phyloP scores from a whole-genome alignment of 176 grass and related monocot genomes.

The Carex littledalei region DNA sequence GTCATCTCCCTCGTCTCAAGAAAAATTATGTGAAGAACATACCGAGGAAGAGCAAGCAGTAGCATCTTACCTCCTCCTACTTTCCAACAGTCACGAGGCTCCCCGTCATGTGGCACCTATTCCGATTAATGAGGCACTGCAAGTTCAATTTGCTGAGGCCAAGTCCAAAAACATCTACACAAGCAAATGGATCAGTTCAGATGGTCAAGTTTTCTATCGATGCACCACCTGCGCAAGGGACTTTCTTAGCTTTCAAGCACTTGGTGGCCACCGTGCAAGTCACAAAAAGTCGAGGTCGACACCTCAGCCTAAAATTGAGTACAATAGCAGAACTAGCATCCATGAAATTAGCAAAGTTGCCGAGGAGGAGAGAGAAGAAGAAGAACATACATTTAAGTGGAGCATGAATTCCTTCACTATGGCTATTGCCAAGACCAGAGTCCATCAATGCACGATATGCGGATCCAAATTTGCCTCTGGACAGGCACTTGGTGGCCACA shows the following conservation, averaged over 20 bases:
- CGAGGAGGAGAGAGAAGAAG: not conserved
- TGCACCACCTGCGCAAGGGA: not conserved
- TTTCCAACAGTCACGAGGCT: not conserved
- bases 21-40: constrained; percentile 2
- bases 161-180: not conserved
- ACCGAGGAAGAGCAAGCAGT: constrained; percentile 3
- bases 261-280: constrained; percentile 5
- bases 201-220: not conserved
- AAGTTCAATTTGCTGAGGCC: constrained; percentile 2
- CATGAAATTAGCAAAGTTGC: not conserved
- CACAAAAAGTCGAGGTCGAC: not conserved
- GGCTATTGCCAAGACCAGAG: constrained; percentile 21
- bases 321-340: not conserved
- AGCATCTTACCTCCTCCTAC: not conserved
- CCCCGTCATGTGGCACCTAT: not conserved
- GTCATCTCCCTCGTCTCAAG: not conserved
- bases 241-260: constrained; percentile 15
- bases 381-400: not conserved
- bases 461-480: constrained; percentile 69
- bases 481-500: constrained; percentile 90
- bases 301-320: not conserved
- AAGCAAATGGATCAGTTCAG: constrained; percentile 6
- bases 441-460: constrained; percentile 80
- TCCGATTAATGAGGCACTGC: not conserved
- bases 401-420: not conserved